Evolutionary conservation across 805 yeast genomes (phyloP), one percentile per base, ranked within the genome.

Genomic region (Debaryomyces tyrocola): DNA sequence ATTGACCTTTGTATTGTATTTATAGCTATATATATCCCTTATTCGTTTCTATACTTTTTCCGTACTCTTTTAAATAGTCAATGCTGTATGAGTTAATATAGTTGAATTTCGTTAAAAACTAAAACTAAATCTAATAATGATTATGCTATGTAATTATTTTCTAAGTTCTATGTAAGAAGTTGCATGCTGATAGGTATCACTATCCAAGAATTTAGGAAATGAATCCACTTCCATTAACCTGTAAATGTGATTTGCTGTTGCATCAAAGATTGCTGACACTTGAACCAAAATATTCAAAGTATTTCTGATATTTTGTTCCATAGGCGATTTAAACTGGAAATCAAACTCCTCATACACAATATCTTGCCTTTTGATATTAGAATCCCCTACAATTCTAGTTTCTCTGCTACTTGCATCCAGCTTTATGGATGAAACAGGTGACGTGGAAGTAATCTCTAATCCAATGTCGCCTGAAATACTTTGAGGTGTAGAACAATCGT

Each of bases 141-240:
- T 11, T 31, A 6, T 14, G 17, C 34, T 31, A 31, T 31, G 17
- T 11, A 31, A 31, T 14, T 31, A 31, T 9, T 31, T 31, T 31
- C 14, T 31, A 9, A 31, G 14, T 31, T 27, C 37, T 29, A 45
- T 41, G 14, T 21, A 40, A 18, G 43, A 33, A 20, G 43, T 47
- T 35, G 63, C 56, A 12, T 48, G 47, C 34, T 48, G 50, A 48
- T 53, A 63, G 33, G 57, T 47, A 20, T 52, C 60, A 43, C 70
- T 63, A 14, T 48, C 53, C 33, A 84, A 48, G 53, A 88, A 87
- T 59, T 87, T 87, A 2, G 87, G 87, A 34, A 85, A 73, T 6
- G 94, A 85, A 64, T 88, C 95, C 31, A 63, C 74, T 53, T 84
- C 86, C 85, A 88, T 82, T 63, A 88, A 64, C 36, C 71, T 66